Conservation (phyloP, 805 yeast genomes). For the Kodamaea fukazawae region DNA sequence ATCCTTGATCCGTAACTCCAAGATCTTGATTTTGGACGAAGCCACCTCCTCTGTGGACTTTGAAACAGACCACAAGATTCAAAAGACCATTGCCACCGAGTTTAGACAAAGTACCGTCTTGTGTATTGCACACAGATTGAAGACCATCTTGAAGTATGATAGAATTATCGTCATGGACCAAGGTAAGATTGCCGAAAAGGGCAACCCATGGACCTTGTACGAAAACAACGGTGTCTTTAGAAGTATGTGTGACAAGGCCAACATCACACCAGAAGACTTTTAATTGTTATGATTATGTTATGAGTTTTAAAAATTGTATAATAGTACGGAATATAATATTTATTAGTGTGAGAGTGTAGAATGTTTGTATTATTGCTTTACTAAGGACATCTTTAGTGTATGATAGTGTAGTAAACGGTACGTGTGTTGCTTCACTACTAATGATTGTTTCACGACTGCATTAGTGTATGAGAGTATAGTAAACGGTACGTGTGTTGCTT, state of each 20-base stretch:
- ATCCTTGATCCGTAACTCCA: slow-evolving; percentile 35
- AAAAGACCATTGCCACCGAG: slow-evolving; percentile 30
- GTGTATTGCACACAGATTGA: slow-evolving; percentile 40
- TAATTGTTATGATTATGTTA: neutral
- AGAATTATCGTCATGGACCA: slow-evolving; percentile 34
- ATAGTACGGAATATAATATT: neutral
- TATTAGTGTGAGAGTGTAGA: too few relatives aligned
- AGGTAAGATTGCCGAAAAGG: slow-evolving; percentile 34
- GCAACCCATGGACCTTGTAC: slow-evolving; percentile 32
- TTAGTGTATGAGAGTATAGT: too few relatives aligned
- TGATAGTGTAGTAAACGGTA: too few relatives aligned
- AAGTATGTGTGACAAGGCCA: slow-evolving; percentile 38
- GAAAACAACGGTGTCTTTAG: slow-evolving; percentile 28
- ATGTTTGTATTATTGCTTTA: too few relatives aligned
- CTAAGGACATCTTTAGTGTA: neutral
- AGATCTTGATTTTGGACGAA: slow-evolving; percentile 38
- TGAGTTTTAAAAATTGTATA: slow-evolving; percentile 4
- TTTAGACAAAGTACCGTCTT: slow-evolving; percentile 34
- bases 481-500: too few relatives aligned
- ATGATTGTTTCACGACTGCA: neutral
- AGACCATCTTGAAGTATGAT: slow-evolving; percentile 35
- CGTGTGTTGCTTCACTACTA: too few relatives aligned
- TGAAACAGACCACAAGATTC: slow-evolving; percentile 38
- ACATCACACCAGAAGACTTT: slow-evolving; percentile 30
- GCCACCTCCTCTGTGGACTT: slow-evolving; percentile 41